Conservation (phyloP, 2,329 filamentous ascomycete genomes). For the Ophiocordyceps camponoti-saundersi region DNA sequence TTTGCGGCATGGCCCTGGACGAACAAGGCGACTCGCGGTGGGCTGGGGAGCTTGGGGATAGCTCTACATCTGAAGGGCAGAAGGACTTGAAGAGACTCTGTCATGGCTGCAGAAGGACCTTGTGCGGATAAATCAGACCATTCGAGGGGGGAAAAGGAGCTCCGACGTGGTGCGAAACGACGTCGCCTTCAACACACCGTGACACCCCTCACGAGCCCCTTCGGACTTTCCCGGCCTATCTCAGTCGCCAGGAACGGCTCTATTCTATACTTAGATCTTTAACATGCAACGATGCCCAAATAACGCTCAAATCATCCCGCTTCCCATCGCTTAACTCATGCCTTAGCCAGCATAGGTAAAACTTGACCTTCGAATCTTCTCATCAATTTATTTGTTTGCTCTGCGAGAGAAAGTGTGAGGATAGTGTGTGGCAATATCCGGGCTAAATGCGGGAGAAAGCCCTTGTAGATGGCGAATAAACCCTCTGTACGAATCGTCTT, state of each 20-base stretch:
- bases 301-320: not conserved
- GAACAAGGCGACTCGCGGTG: constrained; percentile 45
- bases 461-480: constrained; percentile 88
- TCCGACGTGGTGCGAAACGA: not conserved
- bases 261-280: not conserved
- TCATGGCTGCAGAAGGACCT: constrained; percentile 57
- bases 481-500: constrained; percentile 90
- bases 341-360: constrained; percentile 22
- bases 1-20: constrained; percentile 55
- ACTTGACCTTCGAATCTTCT: constrained; percentile 53
- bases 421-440: constrained; percentile 93
- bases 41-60: constrained; percentile 41
- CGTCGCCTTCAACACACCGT: not conserved
- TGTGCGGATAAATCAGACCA: constrained; percentile 26
- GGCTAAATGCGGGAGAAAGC: constrained; percentile 86
- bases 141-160: not conserved
- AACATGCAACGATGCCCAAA: not conserved
- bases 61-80: constrained; percentile 8
- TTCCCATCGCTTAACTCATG: not conserved
- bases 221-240: not conserved
- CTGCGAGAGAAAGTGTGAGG: constrained; percentile 77
- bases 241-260: not conserved
- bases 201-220: not conserved
- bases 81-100: constrained; percentile 31
- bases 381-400: constrained; percentile 93